These are phyloP conservation scores for Russula brevipes DNA, from an alignment of 768 basidiomycete genomes.

Conservation along the genomic window DNA sequence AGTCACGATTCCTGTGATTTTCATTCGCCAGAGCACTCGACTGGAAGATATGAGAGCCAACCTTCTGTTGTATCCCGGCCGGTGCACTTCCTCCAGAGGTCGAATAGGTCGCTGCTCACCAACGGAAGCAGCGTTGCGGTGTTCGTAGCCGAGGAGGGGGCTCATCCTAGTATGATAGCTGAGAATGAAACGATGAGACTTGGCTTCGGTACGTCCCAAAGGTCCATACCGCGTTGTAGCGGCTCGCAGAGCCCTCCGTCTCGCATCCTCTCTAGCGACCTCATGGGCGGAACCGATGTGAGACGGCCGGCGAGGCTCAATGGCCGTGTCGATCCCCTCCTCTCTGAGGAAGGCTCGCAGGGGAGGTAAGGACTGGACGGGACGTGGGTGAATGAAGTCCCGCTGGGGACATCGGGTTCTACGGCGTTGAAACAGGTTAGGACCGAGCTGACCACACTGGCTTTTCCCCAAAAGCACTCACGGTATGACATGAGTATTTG, in stretches of 20 bases:
- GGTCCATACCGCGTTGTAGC: slow-evolving; percentile 18
- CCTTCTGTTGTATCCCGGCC: slow-evolving; percentile 5
- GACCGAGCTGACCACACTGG: neutral
- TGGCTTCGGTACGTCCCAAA: neutral
- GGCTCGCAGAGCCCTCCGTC: slow-evolving; percentile 17
- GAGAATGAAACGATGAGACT: neutral
- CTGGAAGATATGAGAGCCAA: neutral
- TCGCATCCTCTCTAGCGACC: slow-evolving; percentile 19
- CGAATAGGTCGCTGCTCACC: neutral
- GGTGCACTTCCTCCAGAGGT: neutral
- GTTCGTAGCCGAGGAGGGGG: neutral
- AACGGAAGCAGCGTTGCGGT: neutral
- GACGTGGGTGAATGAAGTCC: slow-evolving; percentile 10
- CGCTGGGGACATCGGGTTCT: slow-evolving; percentile 13
- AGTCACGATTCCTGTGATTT: neutral
- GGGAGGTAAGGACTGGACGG: slow-evolving; percentile 21
- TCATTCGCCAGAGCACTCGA: neutral
- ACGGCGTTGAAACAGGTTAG: neutral
- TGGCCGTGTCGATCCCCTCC: slow-evolving; percentile 17
- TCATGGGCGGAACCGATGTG: slow-evolving; percentile 9
- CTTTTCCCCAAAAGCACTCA: slow-evolving; percentile 8
- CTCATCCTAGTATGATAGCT: neutral
- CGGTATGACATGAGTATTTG: neutral
- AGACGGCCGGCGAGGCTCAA: slow-evolving; percentile 4
- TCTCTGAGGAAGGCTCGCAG: slow-evolving; percentile 22